phyloP scores from a whole-genome alignment of 1,284 basidiomycete species.

The Fomitopsis betulina region DNA sequence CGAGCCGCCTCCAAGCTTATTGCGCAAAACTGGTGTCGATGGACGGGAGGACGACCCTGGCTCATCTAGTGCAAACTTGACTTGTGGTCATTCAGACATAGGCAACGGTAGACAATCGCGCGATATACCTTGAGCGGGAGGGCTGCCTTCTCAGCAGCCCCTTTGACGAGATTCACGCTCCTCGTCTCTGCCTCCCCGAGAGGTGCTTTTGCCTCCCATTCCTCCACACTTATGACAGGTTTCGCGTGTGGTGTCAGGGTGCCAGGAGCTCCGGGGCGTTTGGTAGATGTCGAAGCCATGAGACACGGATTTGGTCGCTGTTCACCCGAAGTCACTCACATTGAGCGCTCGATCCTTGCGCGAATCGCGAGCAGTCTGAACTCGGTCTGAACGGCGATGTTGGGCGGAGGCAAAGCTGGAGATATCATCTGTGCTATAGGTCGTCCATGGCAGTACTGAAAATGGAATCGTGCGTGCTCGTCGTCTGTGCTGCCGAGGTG shows the following conservation, averaged over 20 bases:
- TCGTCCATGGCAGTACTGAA: too few relatives aligned
- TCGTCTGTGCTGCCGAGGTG: too few relatives aligned
- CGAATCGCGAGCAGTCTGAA: too few relatives aligned
- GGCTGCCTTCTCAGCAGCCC: constrained; percentile 54
- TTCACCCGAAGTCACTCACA: too few relatives aligned
- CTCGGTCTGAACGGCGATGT: too few relatives aligned
- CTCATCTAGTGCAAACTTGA: constrained; percentile 37
- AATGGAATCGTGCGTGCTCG: too few relatives aligned
- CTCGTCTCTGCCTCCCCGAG: constrained; percentile 65
- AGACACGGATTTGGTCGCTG: too few relatives aligned
- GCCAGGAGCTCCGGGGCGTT: constrained; percentile 14
- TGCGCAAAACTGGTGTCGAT: constrained; percentile 35
- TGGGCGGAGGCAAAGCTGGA: too few relatives aligned
- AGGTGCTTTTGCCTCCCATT: constrained; percentile 85
- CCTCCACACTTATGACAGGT: constrained; percentile 60
- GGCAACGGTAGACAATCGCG: constrained; percentile 5
- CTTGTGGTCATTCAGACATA: constrained; percentile 8
- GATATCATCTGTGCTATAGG: too few relatives aligned
- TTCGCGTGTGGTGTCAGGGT: constrained; percentile 32
- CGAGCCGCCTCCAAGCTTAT: constrained; percentile 29
- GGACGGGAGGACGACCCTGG: constrained; percentile 34
- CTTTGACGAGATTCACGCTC: constrained; percentile 63
- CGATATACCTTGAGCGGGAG: constrained; percentile 68
- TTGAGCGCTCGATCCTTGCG: too few relatives aligned
- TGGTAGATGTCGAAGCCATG: constrained; percentile 3